These are phyloP conservation scores for Colletotrichum chlorophyti DNA, from an alignment of 2,329 filamentous ascomycete genomes.

Conservation along the genomic window DNA sequence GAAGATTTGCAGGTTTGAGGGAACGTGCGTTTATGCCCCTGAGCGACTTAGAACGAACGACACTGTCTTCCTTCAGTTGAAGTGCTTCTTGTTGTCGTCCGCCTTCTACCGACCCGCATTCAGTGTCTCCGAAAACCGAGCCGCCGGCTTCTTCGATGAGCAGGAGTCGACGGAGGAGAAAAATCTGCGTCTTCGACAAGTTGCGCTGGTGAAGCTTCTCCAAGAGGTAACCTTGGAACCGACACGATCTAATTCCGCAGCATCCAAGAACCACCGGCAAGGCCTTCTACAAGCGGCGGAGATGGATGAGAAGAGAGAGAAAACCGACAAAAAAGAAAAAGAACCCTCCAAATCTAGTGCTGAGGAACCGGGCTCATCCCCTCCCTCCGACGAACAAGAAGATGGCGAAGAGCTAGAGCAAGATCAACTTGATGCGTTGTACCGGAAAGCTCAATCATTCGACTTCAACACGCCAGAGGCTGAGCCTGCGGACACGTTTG, in stretches of 20 bases:
- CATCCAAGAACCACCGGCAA: constrained; percentile 81
- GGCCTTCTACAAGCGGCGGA: constrained; percentile 88
- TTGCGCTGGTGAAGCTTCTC: constrained; percentile 86
- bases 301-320: constrained; percentile 78
- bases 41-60: constrained; percentile 88
- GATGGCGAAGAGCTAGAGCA: constrained; percentile 93
- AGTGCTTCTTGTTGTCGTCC: constrained; percentile 75
- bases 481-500: constrained; percentile 82
- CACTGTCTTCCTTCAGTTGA: constrained; percentile 89
- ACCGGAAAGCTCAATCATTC: constrained; percentile 95
- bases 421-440: constrained; percentile 91
- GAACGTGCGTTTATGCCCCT: constrained; percentile 86
- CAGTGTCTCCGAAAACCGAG: constrained; percentile 71
- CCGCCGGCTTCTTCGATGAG: constrained; percentile 79
- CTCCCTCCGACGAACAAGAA: constrained; percentile 74
- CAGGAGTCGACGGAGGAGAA: constrained; percentile 88
- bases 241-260: constrained; percentile 73
- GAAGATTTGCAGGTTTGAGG: constrained; percentile 85
- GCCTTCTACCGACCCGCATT: constrained; percentile 75
- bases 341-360: constrained; percentile 48
- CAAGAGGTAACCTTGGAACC: constrained; percentile 87
- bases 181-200: constrained; percentile 80
- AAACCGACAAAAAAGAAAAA: constrained; percentile 68
- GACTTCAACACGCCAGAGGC: constrained; percentile 91
- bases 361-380: constrained; percentile 51